A percentile compares a stretch with the other conserved stretches of the same genome.
Evolutionary conservation across 345 rosid genomes (phyloP).

Genomic region (Passiflora organensis): DNA sequence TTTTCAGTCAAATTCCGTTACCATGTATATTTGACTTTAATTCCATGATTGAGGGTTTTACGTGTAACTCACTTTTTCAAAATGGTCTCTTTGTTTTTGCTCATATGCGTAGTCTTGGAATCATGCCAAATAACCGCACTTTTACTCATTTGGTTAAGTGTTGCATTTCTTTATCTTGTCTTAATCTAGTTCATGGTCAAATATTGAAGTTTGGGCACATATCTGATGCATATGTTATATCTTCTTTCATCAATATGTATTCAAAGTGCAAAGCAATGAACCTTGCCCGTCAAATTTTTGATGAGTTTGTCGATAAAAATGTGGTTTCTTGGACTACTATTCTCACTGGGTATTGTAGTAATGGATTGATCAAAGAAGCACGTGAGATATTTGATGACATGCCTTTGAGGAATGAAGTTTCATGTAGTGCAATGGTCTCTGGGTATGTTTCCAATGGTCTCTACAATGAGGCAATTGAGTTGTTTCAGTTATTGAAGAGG

Average conservation of each 20-base stretch:
- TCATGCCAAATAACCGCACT: slow-evolving; percentile 21
- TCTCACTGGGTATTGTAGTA: slow-evolving; percentile 13
- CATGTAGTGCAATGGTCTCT: slow-evolving; percentile 32
- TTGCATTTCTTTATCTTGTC: slow-evolving; percentile 14
- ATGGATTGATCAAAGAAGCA: slow-evolving; percentile 22
- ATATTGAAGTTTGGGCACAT: slow-evolving; percentile 23
- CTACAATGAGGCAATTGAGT: slow-evolving; percentile 25
- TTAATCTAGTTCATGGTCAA: slow-evolving; percentile 20
- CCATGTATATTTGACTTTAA: slow-evolving; percentile 24
- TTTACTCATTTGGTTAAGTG: slow-evolving; percentile 23
- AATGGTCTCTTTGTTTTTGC: slow-evolving; percentile 20
- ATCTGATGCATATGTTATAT: slow-evolving; percentile 18
- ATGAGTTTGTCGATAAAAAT: slow-evolving; percentile 12
- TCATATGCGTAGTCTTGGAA: slow-evolving; percentile 17
- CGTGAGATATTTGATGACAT: slow-evolving; percentile 25
- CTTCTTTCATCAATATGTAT: slow-evolving; percentile 21
- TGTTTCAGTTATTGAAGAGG: slow-evolving; percentile 26
- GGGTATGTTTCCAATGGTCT: slow-evolving; percentile 25
- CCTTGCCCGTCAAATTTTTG: slow-evolving; percentile 18
- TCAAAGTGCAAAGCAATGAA: slow-evolving; percentile 18
- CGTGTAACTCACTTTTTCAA: slow-evolving; percentile 8
- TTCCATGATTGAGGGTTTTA: slow-evolving; percentile 29
- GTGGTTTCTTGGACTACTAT: slow-evolving; percentile 33
- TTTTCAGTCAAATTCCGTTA: slow-evolving; percentile 22
- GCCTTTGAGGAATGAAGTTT: slow-evolving; percentile 23